phyloP scores from a whole-genome alignment of 75 land plant genomes.

The Cupressus sempervirens region DNA sequence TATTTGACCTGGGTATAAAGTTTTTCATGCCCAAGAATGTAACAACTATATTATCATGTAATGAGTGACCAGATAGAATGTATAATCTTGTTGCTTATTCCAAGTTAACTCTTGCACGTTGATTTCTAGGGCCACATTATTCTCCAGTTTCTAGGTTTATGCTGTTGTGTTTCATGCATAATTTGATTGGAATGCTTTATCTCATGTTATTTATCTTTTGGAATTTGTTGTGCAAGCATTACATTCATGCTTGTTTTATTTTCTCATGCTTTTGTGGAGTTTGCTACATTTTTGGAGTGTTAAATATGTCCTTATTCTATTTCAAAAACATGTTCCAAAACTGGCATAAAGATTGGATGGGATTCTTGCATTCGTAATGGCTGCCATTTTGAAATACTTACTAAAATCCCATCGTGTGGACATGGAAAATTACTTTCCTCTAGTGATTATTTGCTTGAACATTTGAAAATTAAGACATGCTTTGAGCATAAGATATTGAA shows the following conservation, averaged over 20 bases:
- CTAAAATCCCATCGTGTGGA: not conserved
- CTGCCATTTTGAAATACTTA: not conserved
- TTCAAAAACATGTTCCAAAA: not conserved
- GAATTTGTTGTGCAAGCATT: not conserved
- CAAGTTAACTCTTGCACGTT: not conserved
- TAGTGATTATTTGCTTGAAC: too few species aligned
- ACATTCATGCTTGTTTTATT: not conserved
- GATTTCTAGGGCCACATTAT: not conserved
- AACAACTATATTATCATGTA: not conserved
- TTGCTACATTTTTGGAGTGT: not conserved
- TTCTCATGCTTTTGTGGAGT: not conserved
- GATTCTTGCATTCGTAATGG: not conserved
- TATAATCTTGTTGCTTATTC: not conserved
- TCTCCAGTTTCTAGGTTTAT: not conserved
- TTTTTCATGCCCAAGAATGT: not conserved
- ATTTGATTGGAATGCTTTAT: not conserved
- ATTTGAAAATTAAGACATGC: too few species aligned
- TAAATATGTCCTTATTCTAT: not conserved
- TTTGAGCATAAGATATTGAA: too few species aligned
- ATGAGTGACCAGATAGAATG: not conserved
- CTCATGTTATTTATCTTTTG: not conserved
- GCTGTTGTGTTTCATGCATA: not conserved
- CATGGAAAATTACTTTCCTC: not conserved
- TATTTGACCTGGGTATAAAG: not conserved
- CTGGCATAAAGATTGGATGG: not conserved